These are phyloP conservation scores for Spathaspora passalidarum DNA, from an alignment of 805 yeast species.

Conservation along the genomic window DNA sequence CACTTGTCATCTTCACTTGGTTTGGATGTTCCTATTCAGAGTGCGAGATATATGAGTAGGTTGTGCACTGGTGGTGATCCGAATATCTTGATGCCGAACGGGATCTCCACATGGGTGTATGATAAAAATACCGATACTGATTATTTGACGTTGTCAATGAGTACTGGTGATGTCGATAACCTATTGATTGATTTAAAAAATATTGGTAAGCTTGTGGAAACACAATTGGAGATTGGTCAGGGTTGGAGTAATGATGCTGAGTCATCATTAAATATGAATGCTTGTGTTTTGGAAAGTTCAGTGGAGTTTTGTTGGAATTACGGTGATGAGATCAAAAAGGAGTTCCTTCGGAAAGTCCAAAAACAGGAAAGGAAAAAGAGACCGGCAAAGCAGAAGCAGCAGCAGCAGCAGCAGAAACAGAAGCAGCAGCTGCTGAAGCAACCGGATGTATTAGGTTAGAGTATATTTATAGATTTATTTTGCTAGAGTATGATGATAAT, in stretches of 20 bases:
- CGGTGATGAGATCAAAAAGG: slow-evolving; percentile 14
- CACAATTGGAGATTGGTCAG: neutral
- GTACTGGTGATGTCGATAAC: slow-evolving; percentile 35
- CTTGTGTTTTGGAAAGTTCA: slow-evolving; percentile 28
- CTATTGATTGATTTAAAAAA: slow-evolving; percentile 30
- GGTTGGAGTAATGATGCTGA: neutral
- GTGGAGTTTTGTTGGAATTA: slow-evolving; percentile 24
- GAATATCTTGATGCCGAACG: slow-evolving; percentile 34
- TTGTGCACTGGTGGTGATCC: slow-evolving; percentile 24
- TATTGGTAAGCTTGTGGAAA: slow-evolving; percentile 7
- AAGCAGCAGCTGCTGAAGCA: too few relatives aligned
- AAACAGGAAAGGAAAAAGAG: neutral
- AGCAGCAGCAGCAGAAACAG: too few relatives aligned
- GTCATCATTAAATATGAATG: slow-evolving; percentile 1
- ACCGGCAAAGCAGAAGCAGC: neutral
- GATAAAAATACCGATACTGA: slow-evolving; percentile 13
- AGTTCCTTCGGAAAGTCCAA: neutral
- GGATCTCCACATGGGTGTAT: slow-evolving; percentile 25
- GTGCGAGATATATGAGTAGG: slow-evolving; percentile 23
- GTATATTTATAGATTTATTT: too few relatives aligned
- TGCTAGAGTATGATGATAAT: too few relatives aligned
- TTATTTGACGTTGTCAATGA: slow-evolving; percentile 28
- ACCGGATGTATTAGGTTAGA: too few relatives aligned
- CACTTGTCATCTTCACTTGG: slow-evolving; percentile 31
- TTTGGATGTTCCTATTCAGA: slow-evolving; percentile 27